phyloP scores from a whole-genome alignment of 83 land plant genomes.

The Picea abies region DNA sequence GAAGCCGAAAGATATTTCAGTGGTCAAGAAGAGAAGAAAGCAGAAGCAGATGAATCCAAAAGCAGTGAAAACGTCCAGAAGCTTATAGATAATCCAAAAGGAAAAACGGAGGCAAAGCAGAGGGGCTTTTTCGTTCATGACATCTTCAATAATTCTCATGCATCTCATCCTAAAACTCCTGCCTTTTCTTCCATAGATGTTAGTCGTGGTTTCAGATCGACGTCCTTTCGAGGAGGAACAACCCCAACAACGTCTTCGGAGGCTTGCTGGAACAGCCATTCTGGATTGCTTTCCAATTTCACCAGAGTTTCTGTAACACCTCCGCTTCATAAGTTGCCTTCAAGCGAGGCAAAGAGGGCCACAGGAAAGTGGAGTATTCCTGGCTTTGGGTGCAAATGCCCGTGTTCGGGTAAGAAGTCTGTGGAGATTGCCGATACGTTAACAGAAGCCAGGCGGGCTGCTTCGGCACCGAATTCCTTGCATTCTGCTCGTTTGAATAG shows the following conservation, averaged over 20 bases:
- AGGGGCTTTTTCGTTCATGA: not conserved
- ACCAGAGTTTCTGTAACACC: constrained; percentile 20
- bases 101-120: not conserved
- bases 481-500: not conserved
- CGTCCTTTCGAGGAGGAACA: constrained; percentile 24
- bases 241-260: constrained; percentile 61
- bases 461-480: not conserved
- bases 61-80: not conserved
- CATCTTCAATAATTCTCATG: not conserved
- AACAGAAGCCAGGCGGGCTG: not conserved
- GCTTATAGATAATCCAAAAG: not conserved
- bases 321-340: constrained; percentile 17
- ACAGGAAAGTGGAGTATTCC: constrained; percentile 20
- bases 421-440: constrained; percentile 31
- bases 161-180: constrained; percentile 4
- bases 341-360: not conserved
- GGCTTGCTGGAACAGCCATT: constrained; percentile 74
- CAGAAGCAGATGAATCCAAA: not conserved
- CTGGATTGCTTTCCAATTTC: constrained; percentile 40
- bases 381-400: constrained; percentile 43
- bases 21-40: constrained; percentile 9
- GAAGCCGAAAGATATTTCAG: constrained; percentile 62
- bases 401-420: constrained; percentile 58
- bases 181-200: constrained; percentile 28
- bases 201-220: constrained; percentile 24